Base-by-base conservation (phyloP, 306 rosid genomes). In the Calophaca sinica region DNA sequence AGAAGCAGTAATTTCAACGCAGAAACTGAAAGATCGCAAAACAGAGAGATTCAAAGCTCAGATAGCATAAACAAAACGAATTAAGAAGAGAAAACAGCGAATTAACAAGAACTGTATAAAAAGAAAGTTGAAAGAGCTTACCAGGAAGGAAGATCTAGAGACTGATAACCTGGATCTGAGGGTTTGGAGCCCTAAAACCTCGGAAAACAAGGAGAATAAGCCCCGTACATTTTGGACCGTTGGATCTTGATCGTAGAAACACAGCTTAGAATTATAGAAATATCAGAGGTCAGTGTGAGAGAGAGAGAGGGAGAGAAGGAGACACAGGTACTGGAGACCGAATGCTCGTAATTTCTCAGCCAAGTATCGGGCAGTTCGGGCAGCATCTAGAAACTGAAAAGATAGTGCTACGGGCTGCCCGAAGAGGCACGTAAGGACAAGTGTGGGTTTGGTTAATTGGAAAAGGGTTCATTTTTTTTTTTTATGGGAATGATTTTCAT, bases 301-400 rank as follows among this genome's bases (percentile, higher is more conserved):
- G 26, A 20, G 26, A 77, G 83, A 59, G n/a, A n/a, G n/a, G 62
- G 73, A 73, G 79, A 77, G 83, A 59, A 65, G 69, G 80, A 76
- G 60, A 63, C 83, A 68, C 73, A 80, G 67, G 68, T 78, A 78
- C 87, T 83, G 87, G 82, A 38, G 83, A 70, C 85, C 60, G 86
- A 74, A 79, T 85, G 92, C 89, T 90, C 90, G 92, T 84, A 84
- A 81, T 82, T 86, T 80, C 86, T 83, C 86, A 86, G 83, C 80
- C 57, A 73, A 74, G 81, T 69, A 62, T 79, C 85, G 92, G 96
- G 92, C 83, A 88, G 80, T 26, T 55, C 62, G 94, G 94, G 86
- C 90, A 87, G 85, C n/a, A 26, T 9, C 26, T 2, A 2, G 15
- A 31, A 32, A 75, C 3, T 5, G 0, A 15, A 68, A 57, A 63